Percentiles rank a stretch among this genome's conserved stretches.
These are phyloP conservation scores for Leishmania braziliensis DNA, from an alignment of 208 protist genomes.

Conservation along the genomic window DNA sequence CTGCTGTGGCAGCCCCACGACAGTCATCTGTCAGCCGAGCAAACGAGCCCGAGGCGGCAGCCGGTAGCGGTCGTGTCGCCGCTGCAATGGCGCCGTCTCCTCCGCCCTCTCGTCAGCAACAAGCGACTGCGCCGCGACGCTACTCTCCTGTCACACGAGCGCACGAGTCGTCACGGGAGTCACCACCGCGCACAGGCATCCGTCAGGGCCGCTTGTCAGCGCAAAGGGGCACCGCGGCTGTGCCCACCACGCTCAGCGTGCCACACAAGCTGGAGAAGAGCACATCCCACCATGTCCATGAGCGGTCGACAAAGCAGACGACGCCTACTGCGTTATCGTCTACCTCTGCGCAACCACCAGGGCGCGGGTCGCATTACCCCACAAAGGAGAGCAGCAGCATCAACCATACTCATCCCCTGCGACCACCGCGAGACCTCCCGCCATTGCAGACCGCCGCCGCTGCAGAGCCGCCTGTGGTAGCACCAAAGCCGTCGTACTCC, in stretches of 20 bases:
- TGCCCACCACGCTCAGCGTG: not conserved
- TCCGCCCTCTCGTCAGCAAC: not conserved
- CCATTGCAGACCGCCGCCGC: constrained; percentile 18
- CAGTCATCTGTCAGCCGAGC: not conserved
- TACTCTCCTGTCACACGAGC: not conserved
- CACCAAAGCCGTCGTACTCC: not conserved
- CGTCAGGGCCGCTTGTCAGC: constrained; percentile 15
- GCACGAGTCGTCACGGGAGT: constrained; percentile 8
- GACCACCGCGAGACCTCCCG: constrained; percentile 23
- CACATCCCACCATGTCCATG: not conserved
- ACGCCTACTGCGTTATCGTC: not conserved
- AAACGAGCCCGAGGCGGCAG: not conserved
- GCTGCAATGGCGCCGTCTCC: not conserved
- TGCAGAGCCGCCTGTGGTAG: not conserved
- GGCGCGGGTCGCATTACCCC: not conserved
- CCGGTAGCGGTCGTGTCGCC: not conserved
- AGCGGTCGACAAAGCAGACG: not conserved
- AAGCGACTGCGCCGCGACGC: not conserved
- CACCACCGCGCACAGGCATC: not conserved
- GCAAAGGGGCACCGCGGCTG: not conserved
- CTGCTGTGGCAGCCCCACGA: not conserved
- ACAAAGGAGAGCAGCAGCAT: not conserved
- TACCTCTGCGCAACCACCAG: not conserved
- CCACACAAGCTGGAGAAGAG: constrained; percentile 2
- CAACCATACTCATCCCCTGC: constrained; percentile 4